A percentile compares a stretch with the other conserved stretches of the same genome.
Evolutionary conservation across 306 rosid species (phyloP).

Genomic region (Styphnolobium japonicum): DNA sequence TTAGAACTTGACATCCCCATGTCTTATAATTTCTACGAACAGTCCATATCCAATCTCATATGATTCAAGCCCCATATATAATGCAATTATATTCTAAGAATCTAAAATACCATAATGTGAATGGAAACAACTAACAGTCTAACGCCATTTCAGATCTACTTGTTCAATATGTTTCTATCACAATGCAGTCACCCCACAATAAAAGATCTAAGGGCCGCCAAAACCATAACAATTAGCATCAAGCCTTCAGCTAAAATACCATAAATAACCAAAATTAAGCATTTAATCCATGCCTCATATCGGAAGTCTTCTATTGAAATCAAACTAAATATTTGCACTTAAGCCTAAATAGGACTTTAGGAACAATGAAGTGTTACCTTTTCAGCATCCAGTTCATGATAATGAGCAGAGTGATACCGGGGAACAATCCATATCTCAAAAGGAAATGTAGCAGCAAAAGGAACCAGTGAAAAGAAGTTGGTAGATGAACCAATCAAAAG

Average conservation of each 20-base stretch:
- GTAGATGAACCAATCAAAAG: conserved; percentile 54
- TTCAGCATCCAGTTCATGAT: conserved; percentile 59
- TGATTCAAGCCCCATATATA: not conserved
- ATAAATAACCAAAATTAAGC: not conserved
- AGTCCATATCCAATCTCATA: not conserved
- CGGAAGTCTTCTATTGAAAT: not conserved
- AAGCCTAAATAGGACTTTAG: not conserved
- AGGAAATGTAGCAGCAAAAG: conserved; percentile 76
- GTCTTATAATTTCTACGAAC: conserved; percentile 1
- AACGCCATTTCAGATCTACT: conserved; percentile 10
- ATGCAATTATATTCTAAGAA: not conserved
- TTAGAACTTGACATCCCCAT: not conserved
- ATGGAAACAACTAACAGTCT: not conserved
- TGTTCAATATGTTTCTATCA: not conserved
- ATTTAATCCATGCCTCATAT: not conserved
- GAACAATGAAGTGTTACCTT: conserved; percentile 44
- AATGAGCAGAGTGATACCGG: conserved; percentile 62
- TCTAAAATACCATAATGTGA: not conserved
- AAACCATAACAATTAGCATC: not conserved
- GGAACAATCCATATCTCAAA: conserved; percentile 94
- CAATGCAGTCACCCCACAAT: not conserved
- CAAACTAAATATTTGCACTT: not conserved
- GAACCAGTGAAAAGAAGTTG: conserved; percentile 63
- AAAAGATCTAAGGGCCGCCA: not conserved
- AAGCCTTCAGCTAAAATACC: not conserved